Percentiles rank a stretch among this genome's conserved stretches.
These are phyloP conservation scores for Phytophthora crassamura DNA, from an alignment of 352 stramenopile species.

Conservation along the genomic window DNA sequence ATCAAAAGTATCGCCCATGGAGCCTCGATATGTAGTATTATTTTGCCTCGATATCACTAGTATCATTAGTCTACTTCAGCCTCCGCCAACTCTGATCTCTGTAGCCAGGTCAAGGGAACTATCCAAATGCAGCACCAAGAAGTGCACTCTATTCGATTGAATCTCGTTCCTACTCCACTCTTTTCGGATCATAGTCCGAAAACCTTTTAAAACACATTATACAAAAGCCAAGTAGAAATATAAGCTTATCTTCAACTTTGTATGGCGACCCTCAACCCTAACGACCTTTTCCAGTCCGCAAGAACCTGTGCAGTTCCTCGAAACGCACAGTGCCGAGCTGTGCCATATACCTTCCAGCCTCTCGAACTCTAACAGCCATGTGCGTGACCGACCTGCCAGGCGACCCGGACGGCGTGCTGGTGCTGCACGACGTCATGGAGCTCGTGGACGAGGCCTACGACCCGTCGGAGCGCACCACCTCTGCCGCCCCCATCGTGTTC, in stretches of 20 bases:
- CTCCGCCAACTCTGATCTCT: neutral
- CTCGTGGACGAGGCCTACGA: constrained; percentile 33
- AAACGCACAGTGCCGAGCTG: constrained; percentile 24
- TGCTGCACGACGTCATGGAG: constrained; percentile 43
- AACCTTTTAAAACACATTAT: too few species aligned
- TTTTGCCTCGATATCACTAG: too few species aligned
- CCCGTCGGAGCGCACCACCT: constrained; percentile 8
- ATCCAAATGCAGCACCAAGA: neutral
- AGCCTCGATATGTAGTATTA: neutral
- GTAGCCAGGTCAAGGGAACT: neutral
- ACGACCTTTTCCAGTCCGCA: neutral
- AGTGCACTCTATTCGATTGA: neutral
- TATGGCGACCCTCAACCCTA: neutral
- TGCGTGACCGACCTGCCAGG: constrained; percentile 36
- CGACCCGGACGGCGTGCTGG: constrained; percentile 36
- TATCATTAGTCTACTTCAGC: too few species aligned
- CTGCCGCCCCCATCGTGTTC: constrained; percentile 22
- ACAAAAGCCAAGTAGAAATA: too few species aligned
- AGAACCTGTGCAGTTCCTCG: constrained; percentile 14
- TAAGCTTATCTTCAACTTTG: neutral
- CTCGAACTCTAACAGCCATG: constrained; percentile 14
- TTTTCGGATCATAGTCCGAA: neutral
- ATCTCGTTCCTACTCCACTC: neutral
- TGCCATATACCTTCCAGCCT: neutral
- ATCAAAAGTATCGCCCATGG: constrained; percentile 5